phyloP scores from a whole-genome alignment of 805 yeast species.

The Candida berthetii region DNA sequence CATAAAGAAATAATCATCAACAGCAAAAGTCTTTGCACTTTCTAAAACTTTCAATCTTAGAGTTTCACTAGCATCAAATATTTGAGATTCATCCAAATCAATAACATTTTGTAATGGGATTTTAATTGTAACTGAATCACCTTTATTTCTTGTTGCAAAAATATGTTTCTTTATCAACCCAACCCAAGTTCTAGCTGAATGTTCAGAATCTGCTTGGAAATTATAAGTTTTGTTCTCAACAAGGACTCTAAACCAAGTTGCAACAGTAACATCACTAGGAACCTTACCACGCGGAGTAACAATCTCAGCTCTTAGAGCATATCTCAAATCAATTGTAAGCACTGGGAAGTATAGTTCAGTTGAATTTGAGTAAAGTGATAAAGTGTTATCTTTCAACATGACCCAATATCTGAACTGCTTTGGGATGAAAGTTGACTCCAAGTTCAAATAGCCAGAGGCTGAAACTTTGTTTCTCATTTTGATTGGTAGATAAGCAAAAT shows the following conservation, averaged over 20 bases:
- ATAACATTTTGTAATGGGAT: slow-evolving; percentile 68
- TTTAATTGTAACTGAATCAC: slow-evolving; percentile 68
- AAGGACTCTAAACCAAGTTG: slow-evolving; percentile 49
- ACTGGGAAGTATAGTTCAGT: slow-evolving; percentile 83
- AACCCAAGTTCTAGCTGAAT: slow-evolving; percentile 78
- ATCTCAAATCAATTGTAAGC: slow-evolving; percentile 64
- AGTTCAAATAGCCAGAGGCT: slow-evolving; percentile 44
- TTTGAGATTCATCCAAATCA: slow-evolving; percentile 49
- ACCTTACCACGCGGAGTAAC: slow-evolving; percentile 12
- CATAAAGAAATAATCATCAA: slow-evolving; percentile 68
- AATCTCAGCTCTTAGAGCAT: slow-evolving; percentile 56
- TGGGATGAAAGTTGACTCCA: slow-evolving; percentile 24
- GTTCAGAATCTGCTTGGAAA: slow-evolving; percentile 68
- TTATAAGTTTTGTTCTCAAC: slow-evolving; percentile 53
- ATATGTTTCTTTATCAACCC: slow-evolving; percentile 67
- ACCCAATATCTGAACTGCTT: slow-evolving; percentile 68
- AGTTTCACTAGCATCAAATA: slow-evolving; percentile 51
- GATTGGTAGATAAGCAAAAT: slow-evolving; percentile 75
- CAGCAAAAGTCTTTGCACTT: slow-evolving; percentile 40
- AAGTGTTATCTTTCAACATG: slow-evolving; percentile 58
- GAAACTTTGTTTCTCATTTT: slow-evolving; percentile 31
- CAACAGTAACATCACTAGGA: slow-evolving; percentile 4
- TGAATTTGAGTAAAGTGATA: slow-evolving; percentile 63
- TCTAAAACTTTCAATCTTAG: slow-evolving; percentile 59
- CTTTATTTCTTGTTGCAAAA: slow-evolving; percentile 65